Evolutionary conservation across 352 stramenopile genomes (phyloP).

Genomic region (Phytophthora chlamydospora): DNA sequence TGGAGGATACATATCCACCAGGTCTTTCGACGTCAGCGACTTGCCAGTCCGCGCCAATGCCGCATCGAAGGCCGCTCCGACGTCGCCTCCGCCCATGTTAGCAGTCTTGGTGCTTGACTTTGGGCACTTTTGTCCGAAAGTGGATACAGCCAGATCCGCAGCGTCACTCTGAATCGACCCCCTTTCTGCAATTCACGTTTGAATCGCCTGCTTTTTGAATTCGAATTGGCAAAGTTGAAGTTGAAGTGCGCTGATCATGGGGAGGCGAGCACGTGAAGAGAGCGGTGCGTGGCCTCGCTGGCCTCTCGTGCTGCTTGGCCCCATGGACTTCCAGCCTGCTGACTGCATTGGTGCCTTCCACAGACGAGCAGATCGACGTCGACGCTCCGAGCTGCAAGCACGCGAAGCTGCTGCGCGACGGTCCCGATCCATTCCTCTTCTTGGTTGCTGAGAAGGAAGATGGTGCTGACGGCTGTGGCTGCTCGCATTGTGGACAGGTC

Average conservation of each 20-base stretch:
- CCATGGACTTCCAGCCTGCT: no score
- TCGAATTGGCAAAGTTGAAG: slow-evolving; percentile 14
- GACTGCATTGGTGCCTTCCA: background rate
- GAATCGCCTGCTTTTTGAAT: no score
- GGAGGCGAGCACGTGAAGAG: slow-evolving; percentile 26
- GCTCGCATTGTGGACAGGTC: slow-evolving; percentile 9
- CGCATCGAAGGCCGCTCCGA: slow-evolving; percentile 13
- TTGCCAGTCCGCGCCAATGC: slow-evolving; percentile 2
- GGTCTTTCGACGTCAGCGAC: slow-evolving; percentile 5
- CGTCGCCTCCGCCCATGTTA: slow-evolving; percentile 17
- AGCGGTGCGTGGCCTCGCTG: slow-evolving; percentile 21
- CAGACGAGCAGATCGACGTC: slow-evolving; percentile 2
- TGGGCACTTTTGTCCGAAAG: no score
- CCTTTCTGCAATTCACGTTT: no score
- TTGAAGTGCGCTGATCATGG: slow-evolving; percentile 38
- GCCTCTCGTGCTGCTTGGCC: no score
- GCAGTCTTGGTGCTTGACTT: no score
- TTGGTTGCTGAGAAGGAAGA: background rate
- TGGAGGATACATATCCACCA: slow-evolving; percentile 9
- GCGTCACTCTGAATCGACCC: no score
- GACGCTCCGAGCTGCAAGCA: slow-evolving; percentile 17
- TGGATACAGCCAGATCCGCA: background rate
- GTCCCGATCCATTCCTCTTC: slow-evolving; percentile 7
- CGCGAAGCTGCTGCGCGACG: slow-evolving; percentile 20
- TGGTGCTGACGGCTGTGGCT: background rate